phyloP scores from a whole-genome alignment of 257 asterid genomes.

The Nyctanthes arbortristis region DNA sequence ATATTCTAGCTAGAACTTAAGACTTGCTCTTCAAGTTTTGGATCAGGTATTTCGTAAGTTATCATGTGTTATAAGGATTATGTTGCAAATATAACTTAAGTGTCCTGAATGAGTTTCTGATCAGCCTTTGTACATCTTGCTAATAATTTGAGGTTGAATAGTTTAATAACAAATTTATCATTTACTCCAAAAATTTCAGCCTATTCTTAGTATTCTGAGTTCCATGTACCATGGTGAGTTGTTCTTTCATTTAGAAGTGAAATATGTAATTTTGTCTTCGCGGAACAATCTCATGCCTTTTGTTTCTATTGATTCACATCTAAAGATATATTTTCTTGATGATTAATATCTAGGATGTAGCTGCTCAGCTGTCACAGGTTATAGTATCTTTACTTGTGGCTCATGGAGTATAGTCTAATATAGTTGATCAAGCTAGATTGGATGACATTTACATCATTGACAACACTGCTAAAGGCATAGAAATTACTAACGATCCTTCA shows the following conservation, averaged over 20 bases:
- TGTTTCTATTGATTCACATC: background rate
- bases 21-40: slow-evolving; percentile 70
- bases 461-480: no score
- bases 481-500: no score
- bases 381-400: no score
- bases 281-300: background rate
- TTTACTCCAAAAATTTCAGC: background rate
- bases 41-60: slow-evolving; percentile 71
- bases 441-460: no score
- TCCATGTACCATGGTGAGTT: background rate
- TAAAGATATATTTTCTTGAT: background rate
- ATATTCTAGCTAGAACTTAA: slow-evolving; percentile 86
- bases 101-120: slow-evolving; percentile 6
- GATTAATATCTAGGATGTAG: slow-evolving; percentile 49
- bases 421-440: no score
- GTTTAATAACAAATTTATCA: no score
- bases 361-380: slow-evolving; percentile 67
- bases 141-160: no score
- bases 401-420: no score
- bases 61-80: slow-evolving; percentile 1
- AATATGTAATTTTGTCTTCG: background rate
- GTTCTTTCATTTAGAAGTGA: background rate
- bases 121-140: no score
- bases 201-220: background rate
- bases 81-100: background rate